Evolutionary conservation across 2,329 filamentous ascomycete genomes (phyloP).

Genomic region (Botrytis tulipae): DNA sequence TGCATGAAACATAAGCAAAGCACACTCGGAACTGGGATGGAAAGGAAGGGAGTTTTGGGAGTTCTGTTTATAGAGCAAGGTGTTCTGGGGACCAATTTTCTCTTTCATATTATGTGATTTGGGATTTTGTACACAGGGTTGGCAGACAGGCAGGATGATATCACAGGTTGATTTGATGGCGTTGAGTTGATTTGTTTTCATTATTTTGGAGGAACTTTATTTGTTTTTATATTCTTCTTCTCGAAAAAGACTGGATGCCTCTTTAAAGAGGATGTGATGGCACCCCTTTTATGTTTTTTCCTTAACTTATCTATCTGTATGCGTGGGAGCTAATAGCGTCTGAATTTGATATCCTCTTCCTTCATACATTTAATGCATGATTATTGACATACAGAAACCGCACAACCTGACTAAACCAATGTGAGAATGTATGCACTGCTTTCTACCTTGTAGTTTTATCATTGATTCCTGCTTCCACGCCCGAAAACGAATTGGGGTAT

Average conservation of each 20-base stretch:
- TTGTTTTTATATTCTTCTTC: background rate
- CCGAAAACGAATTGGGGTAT: background rate
- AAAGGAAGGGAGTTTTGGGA: background rate
- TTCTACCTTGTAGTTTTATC: background rate
- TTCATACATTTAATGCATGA: slow-evolving; percentile 8
- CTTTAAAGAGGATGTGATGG: background rate
- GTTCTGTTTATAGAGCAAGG: slow-evolving; percentile 19
- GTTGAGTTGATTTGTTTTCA: slow-evolving; percentile 1
- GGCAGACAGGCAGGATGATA: slow-evolving; percentile 13
- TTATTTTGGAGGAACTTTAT: background rate
- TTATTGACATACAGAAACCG: background rate
- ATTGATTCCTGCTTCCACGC: background rate
- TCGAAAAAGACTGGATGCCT: background rate
- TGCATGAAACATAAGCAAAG: background rate
- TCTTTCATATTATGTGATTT: slow-evolving; percentile 7
- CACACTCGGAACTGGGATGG: background rate
- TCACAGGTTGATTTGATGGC: slow-evolving; percentile 17
- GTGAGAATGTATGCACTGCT: background rate
- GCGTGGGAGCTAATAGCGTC: slow-evolving; percentile 8
- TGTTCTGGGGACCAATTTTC: slow-evolving; percentile 12
- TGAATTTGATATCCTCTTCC: slow-evolving; percentile 7
- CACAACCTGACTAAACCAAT: background rate
- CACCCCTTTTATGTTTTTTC: background rate
- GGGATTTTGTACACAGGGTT: slow-evolving; percentile 15
- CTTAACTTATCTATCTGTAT: background rate